Evolutionary conservation across 805 yeast species (phyloP), one percentile per base, ranked within the genome.

Genomic region (Metahyphopichia silvanorum): DNA sequence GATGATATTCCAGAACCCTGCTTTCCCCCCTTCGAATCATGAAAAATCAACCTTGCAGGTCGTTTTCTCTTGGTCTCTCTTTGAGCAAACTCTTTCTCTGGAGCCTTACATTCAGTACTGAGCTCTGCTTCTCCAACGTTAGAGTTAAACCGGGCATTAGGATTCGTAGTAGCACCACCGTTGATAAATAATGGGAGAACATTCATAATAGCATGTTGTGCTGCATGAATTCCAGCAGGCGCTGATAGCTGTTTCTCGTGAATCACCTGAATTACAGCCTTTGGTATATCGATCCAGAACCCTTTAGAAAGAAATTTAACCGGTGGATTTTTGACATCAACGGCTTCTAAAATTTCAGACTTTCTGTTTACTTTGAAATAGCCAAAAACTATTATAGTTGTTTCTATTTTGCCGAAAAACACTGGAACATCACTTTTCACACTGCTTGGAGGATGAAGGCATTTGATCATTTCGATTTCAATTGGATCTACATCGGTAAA

Each of bases 181-280:
- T 79, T 77, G 4, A 88, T 77, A 38, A 76, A 80, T 17, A 81
- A 55, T 0, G 97, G 95, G 17, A 89, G 53, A 37, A 86, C 70
- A 29, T 85, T 80, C 73, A 93, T 80, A 1, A 93, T 62, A 0
- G 87, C 87, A 63, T 93, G 99, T 43, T 88, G 91, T 0, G 96
- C 95, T 2, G 94, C 97, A 61, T 93, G 99, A n/a, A 93, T 86
- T 0, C 93, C 95, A 4, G 86, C 98, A 0, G 98, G 91, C 2
- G 81, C 63, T 36, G 76, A 83, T 27, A 93, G 59, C 2, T 65
- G 46, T 43, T 87, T 86, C 3, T 52, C 55, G 3, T 66, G 60
- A 20, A 91, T 66, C 2, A 78, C 39, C 1, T 77, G 78, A 10
- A 89, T 49, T 0, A 86, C 85, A n/a, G 49, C 47, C 3, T 56